Percentiles rank a stretch among this genome's conserved stretches.
Evolutionary conservation across 306 rosid species (phyloP).

Genomic region (Notholithocarpus densiflorus): DNA sequence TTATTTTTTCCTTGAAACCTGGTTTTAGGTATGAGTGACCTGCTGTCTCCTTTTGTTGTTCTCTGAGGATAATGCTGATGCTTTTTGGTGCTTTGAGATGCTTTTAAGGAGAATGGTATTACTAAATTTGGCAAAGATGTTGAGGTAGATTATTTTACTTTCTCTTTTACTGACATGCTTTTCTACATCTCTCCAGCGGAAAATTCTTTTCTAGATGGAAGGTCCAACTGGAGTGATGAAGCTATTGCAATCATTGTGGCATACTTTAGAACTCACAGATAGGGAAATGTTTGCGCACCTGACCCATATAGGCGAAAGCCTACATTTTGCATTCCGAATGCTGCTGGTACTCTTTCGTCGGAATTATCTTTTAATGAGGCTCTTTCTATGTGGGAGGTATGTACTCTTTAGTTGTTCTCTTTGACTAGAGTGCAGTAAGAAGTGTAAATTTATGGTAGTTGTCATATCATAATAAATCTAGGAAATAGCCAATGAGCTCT

Average conservation of each 20-base stretch:
- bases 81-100: constrained; percentile 99
- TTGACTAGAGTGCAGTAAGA: not conserved
- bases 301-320: constrained; percentile 86
- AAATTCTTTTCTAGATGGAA: constrained; percentile 91
- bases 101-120: constrained; percentile 95
- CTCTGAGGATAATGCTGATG: constrained; percentile 95
- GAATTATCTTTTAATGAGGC: constrained; percentile 84
- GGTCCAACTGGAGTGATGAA: constrained; percentile 95
- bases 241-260: constrained; percentile 79
- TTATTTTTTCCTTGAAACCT: constrained; percentile 24
- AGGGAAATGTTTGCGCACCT: constrained; percentile 75
- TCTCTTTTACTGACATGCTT: constrained; percentile 33
- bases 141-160: constrained; percentile 17
- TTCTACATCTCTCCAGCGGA: constrained; percentile 56
- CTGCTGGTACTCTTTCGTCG: constrained; percentile 92
- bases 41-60: constrained; percentile 94
- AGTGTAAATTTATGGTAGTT: not conserved
- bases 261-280: constrained; percentile 76
- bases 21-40: constrained; percentile 90
- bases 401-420: constrained; percentile 25
- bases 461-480: not conserved
- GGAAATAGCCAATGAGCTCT: too few relatives aligned
- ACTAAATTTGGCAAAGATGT: constrained; percentile 33
- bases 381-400: constrained; percentile 98
- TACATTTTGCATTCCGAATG: constrained; percentile 96